Conservation (phyloP, 108 stramenopile species). For the Skeletonema potamos region DNA sequence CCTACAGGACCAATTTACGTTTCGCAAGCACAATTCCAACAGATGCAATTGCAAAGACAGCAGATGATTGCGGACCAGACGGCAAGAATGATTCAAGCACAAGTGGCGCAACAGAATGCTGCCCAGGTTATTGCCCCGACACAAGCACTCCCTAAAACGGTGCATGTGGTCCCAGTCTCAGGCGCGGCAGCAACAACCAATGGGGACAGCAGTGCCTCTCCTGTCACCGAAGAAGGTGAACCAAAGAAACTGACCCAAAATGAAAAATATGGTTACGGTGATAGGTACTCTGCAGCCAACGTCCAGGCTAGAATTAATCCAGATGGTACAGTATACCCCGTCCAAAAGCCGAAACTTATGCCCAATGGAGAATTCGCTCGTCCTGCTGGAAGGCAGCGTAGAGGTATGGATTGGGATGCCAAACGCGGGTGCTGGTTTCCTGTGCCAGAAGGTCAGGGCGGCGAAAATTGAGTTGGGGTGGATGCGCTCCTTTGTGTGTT, state of each 20-base stretch:
- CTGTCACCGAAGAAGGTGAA: background rate
- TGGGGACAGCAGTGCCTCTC: background rate
- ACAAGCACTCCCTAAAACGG: background rate
- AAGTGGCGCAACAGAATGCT: background rate
- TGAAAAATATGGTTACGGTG: slow-evolving; percentile 28
- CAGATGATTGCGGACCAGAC: background rate
- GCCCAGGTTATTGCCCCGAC: background rate
- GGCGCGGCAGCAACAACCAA: background rate
- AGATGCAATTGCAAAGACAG: slow-evolving; percentile 4
- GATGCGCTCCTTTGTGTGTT: background rate
- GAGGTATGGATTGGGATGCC: slow-evolving; percentile 86
- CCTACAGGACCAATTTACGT: background rate
- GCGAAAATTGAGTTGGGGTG: background rate
- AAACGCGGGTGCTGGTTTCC: slow-evolving; percentile 77
- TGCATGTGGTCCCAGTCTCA: background rate
- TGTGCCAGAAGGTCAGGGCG: background rate
- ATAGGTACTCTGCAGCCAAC: slow-evolving; percentile 68
- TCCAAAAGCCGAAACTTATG: slow-evolving; percentile 58
- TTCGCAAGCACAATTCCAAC: slow-evolving; percentile 2
- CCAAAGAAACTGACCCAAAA: slow-evolving; percentile 15
- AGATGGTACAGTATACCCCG: slow-evolving; percentile 80
- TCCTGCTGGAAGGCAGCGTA: slow-evolving; percentile 72
- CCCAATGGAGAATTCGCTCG: slow-evolving; percentile 68
- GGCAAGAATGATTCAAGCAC: background rate
- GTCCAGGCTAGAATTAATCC: slow-evolving; percentile 53